Evolutionary conservation across 2,329 filamentous ascomycete genomes (phyloP).

Genomic region (Aspergillus eucalypticola): DNA sequence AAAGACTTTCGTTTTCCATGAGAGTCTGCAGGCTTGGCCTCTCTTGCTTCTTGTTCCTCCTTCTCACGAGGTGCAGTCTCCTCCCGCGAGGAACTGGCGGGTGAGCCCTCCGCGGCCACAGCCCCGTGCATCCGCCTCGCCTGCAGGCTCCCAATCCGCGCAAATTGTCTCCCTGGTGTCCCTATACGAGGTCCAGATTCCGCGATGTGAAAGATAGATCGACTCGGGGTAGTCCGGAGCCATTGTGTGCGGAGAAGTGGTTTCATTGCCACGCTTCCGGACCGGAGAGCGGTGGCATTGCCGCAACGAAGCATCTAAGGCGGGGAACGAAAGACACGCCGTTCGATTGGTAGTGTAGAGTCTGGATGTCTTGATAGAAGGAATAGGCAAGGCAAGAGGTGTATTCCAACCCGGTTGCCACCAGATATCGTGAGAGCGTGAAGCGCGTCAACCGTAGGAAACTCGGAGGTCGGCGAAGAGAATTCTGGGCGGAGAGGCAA

Average conservation of each 20-base stretch:
- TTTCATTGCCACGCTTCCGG: constrained; percentile 17
- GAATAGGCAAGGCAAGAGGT: not conserved
- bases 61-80: too few relatives aligned
- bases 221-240: not conserved
- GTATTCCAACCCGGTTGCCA: not conserved
- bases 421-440: not conserved
- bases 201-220: not conserved
- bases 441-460: not conserved
- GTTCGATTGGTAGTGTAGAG: constrained; percentile 12
- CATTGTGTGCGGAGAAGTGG: constrained; percentile 7
- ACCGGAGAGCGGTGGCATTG: constrained; percentile 23
- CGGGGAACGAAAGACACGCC: constrained; percentile 13
- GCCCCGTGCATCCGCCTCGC: too few relatives aligned
- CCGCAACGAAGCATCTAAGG: constrained; percentile 23
- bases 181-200: not conserved
- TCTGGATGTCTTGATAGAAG: too few relatives aligned
- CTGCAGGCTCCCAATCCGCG: not conserved
- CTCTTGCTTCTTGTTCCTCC: too few relatives aligned
- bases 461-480: not conserved
- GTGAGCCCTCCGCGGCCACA: too few relatives aligned
- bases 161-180: too few relatives aligned
- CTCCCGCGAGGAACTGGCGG: too few relatives aligned
- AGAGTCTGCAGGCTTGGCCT: too few relatives aligned
- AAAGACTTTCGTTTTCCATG: too few relatives aligned
- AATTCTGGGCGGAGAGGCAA: not conserved